Evolutionary conservation across 2,329 filamentous ascomycete species (phyloP).

Genomic region (Cercospora citrullina): DNA sequence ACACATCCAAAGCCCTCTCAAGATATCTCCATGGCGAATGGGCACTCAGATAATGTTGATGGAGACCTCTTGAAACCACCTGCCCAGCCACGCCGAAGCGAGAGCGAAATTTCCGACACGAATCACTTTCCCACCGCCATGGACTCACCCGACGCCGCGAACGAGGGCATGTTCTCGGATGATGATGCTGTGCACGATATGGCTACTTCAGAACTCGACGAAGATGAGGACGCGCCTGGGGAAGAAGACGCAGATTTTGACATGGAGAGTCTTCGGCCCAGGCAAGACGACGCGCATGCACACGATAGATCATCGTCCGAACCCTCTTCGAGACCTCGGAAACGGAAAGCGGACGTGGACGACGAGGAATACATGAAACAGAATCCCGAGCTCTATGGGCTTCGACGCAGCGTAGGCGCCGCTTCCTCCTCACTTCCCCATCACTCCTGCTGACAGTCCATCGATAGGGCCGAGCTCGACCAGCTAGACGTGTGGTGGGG

Average conservation of each 20-base stretch:
- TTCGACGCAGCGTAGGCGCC: constrained; percentile 80
- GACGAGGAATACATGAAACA: constrained; percentile 80
- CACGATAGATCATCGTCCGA: constrained; percentile 67
- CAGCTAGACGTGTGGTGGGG: constrained; percentile 61
- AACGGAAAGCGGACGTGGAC: constrained; percentile 62
- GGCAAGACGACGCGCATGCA: constrained; percentile 50
- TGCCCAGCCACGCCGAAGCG: constrained; percentile 59
- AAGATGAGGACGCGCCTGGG: constrained; percentile 52
- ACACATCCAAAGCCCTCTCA: constrained; percentile 54
- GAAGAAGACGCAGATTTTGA: constrained; percentile 70
- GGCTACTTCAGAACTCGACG: constrained; percentile 49
- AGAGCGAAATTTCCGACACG: constrained; percentile 75
- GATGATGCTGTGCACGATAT: constrained; percentile 49
- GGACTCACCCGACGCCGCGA: constrained; percentile 41
- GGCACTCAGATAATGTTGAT: constrained; percentile 60
- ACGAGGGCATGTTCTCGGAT: constrained; percentile 44
- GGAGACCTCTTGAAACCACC: constrained; percentile 48
- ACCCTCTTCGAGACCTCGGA: constrained; percentile 66
- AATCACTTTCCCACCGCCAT: constrained; percentile 55
- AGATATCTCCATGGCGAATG: constrained; percentile 64
- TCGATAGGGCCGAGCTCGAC: constrained; percentile 59
- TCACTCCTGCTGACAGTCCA: constrained; percentile 38
- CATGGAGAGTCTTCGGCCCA: constrained; percentile 58
- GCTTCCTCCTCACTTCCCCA: constrained; percentile 8
- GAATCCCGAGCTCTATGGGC: constrained; percentile 91